Conservation (phyloP, 2,329 filamentous ascomycete species). For the Neofusicoccum sp. region DNA sequence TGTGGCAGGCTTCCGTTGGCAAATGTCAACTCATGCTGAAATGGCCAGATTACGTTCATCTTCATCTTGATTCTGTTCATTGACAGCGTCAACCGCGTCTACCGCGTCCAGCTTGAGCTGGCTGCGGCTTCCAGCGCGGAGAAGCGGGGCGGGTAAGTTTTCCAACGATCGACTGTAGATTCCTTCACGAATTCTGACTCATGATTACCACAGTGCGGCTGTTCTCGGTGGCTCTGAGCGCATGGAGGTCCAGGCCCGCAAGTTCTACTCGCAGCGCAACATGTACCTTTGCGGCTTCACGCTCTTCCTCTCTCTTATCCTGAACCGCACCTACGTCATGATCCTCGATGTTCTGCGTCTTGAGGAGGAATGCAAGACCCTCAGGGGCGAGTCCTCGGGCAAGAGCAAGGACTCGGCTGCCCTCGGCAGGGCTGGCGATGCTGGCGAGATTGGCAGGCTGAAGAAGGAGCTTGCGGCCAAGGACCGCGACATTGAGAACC, state of each 20-base stretch:
- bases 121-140: conserved; percentile 68
- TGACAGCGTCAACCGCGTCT: conserved; percentile 94
- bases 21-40: not conserved
- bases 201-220: conserved; percentile 54
- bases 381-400: conserved; percentile 66
- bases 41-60: conserved; percentile 82
- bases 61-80: conserved; percentile 98
- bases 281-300: conserved; percentile 99
- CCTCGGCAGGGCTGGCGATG: conserved; percentile 70
- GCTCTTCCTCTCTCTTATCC: conserved; percentile 95
- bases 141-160: conserved; percentile 53
- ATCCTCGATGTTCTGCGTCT: conserved; percentile 89
- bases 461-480: conserved; percentile 70
- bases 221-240: conserved; percentile 85
- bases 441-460: conserved; percentile 73
- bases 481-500: conserved; percentile 78
- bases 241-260: conserved; percentile 97
- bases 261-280: conserved; percentile 99
- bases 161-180: conserved; percentile 23
- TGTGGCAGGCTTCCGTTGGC: not conserved
- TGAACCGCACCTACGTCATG: conserved; percentile 98
- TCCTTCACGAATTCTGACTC: not conserved
- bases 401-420: conserved; percentile 65
- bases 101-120: conserved; percentile 92
- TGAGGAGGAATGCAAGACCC: conserved; percentile 85